Conservation (phyloP, 495 filamentous ascomycete species). For the Glonium stellatum region DNA sequence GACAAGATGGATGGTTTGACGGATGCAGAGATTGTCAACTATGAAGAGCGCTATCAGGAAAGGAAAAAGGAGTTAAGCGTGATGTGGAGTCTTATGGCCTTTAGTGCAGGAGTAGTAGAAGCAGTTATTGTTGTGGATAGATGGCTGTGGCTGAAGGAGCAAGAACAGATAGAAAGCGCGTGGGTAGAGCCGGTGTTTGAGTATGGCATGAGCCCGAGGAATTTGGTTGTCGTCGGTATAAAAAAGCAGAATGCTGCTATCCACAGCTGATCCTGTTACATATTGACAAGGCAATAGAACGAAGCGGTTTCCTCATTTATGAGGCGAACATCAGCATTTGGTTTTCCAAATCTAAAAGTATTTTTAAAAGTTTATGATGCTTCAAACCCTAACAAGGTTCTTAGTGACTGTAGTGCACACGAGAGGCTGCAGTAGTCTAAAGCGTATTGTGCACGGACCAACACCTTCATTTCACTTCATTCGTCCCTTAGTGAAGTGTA, state of each 20-base stretch:
- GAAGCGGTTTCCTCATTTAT: too few species aligned
- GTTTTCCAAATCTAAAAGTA: too few species aligned
- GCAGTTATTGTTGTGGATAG: slow-evolving; percentile 85
- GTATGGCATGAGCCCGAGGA: slow-evolving; percentile 79
- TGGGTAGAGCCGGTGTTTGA: slow-evolving; percentile 96
- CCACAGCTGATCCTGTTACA: too few species aligned
- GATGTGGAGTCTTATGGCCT: slow-evolving; percentile 91
- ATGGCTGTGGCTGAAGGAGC: slow-evolving; percentile 82
- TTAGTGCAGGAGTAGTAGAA: slow-evolving; percentile 81
- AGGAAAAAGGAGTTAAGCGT: slow-evolving; percentile 77
- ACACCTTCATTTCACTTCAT: too few species aligned
- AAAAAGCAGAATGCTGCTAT: slow-evolving; percentile 47
- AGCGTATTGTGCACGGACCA: too few species aligned
- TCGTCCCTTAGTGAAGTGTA: too few species aligned
- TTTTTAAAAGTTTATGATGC: too few species aligned
- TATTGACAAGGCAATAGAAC: too few species aligned
- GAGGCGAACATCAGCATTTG: too few species aligned
- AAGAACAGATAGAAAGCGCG: slow-evolving; percentile 44
- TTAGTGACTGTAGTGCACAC: too few species aligned
- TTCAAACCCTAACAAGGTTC: too few species aligned
- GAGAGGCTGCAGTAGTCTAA: too few species aligned
- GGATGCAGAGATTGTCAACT: slow-evolving; percentile 64
- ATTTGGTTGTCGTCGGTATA: slow-evolving; percentile 81
- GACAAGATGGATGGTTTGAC: slow-evolving; percentile 56
- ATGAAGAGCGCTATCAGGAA: slow-evolving; percentile 55